Evolutionary conservation across 495 filamentous ascomycete species (phyloP), one percentile per base, ranked within the genome.

Genomic region (Pyronema domesticum): DNA sequence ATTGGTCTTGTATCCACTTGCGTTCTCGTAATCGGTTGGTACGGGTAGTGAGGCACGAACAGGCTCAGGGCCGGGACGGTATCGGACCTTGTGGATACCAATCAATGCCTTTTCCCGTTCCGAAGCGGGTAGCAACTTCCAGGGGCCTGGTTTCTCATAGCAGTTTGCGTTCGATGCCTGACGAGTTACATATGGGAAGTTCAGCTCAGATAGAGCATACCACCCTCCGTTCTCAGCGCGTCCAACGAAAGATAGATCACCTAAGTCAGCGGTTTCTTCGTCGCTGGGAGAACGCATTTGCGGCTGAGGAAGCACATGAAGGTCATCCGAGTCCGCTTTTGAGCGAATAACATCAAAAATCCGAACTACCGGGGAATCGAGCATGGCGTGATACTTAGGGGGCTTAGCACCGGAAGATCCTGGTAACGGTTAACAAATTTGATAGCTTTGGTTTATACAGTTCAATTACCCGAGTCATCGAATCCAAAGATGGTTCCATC

Each of bases 151-250:
- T 53, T 59, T 23, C 11, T 52, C 10, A 43, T 65, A 65, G 30
- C 59, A 65, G 39, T 36, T 37, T 60, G 63, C 63, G n/a, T 55
- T 39, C 5, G 55, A 48, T 8, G 63, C 63, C 14, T 55, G 44
- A 42, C 55, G 39, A 15, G 63, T 65, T 33, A 65, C 63, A 53
- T 59, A 65, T n/a, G 91, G 91, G 60, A 94, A 98, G 3, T 78
- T 82, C 53, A 68, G 76, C 50, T 93, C 89, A 0, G 91, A 95
- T 68, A 98, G 77, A 14, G 89, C 91, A 68, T 89, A 98, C 86
- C 89, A 95, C 55, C 85, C 81, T 37, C 87, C 89, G 37, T 73
- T 73, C 58, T 83, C 78, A 7, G 86, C 95, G 53, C 80, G 81
- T 63, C 95, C 93, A 46, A 98, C 76, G 65, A 91, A 95, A 3